These are phyloP conservation scores for Cryptococcus jaspeensis DNA, from an alignment of 1,284 basidiomycete species.

Conservation along the genomic window DNA sequence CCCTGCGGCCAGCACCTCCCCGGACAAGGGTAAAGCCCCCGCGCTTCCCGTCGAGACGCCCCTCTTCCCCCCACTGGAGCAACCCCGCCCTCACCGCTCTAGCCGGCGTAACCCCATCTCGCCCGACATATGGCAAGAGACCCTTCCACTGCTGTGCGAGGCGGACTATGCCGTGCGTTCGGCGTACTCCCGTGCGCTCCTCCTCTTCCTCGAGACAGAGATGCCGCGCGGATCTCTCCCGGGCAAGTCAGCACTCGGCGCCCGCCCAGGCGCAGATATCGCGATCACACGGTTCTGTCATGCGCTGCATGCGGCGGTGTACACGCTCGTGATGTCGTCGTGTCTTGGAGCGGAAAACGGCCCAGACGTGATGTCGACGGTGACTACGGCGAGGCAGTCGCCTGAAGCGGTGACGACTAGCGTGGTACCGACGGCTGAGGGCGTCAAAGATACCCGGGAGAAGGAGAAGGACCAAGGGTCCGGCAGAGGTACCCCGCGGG, in stretches of 20 bases:
- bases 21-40: conserved; percentile 42
- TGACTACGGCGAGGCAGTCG: neutral
- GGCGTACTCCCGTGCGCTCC: conserved; percentile 69
- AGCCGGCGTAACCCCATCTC: conserved; percentile 67
- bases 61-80: conserved; percentile 5
- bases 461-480: neutral
- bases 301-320: conserved; percentile 73
- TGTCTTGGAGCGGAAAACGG: conserved; percentile 56
- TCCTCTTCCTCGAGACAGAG: conserved; percentile 72
- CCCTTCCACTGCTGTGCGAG: conserved; percentile 77
- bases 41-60: conserved; percentile 29
- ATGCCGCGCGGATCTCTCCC: conserved; percentile 54
- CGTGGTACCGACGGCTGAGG: neutral
- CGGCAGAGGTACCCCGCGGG: neutral
- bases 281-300: conserved; percentile 63
- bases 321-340: conserved; percentile 69
- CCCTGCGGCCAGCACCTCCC: neutral
- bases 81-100: conserved; percentile 21
- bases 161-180: conserved; percentile 68
- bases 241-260: conserved; percentile 7
- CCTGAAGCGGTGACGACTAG: neutral
- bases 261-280: conserved; percentile 21
- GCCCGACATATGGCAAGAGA: conserved; percentile 85
- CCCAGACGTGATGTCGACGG: neutral
- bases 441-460: neutral